A percentile compares a stretch with the other conserved stretches of the same genome.
Conservation (phyloP, 495 filamentous ascomycete genomes). For the Xylaria sp. region DNA sequence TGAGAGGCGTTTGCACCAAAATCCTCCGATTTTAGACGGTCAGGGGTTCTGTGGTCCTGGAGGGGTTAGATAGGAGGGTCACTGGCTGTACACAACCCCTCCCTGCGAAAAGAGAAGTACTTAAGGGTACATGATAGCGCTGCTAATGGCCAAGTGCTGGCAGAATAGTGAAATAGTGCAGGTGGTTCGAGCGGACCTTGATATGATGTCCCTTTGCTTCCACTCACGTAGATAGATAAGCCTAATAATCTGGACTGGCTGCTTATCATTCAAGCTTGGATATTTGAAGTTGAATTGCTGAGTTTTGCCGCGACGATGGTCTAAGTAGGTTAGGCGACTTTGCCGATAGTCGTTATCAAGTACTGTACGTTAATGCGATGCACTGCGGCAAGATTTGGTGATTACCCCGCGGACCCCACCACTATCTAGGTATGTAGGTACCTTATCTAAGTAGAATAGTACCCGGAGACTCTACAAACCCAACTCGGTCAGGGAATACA, state of each 20-base stretch:
- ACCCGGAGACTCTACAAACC: neutral
- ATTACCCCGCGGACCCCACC: neutral
- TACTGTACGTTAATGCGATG: neutral
- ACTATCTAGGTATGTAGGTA: too few species aligned
- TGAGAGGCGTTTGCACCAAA: neutral
- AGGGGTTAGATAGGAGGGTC: too few species aligned
- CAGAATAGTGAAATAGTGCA: neutral
- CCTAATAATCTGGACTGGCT: neutral
- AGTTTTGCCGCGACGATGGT: neutral
- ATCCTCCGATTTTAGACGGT: neutral
- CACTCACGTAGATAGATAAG: neutral
- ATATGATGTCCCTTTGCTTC: neutral
- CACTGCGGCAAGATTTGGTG: neutral
- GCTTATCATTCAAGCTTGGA: neutral
- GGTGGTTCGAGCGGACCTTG: too few species aligned
- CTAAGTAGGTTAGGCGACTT: neutral
- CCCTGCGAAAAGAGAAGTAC: neutral
- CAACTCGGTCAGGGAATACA: neutral
- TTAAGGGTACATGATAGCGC: neutral
- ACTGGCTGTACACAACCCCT: too few species aligned
- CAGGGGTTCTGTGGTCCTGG: too few species aligned
- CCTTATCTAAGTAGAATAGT: neutral
- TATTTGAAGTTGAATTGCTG: neutral
- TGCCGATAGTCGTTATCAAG: neutral
- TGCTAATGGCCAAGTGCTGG: neutral